Conservation (phyloP, 495 filamentous ascomycete genomes). For the Thermothielavioides terrestris region DNA sequence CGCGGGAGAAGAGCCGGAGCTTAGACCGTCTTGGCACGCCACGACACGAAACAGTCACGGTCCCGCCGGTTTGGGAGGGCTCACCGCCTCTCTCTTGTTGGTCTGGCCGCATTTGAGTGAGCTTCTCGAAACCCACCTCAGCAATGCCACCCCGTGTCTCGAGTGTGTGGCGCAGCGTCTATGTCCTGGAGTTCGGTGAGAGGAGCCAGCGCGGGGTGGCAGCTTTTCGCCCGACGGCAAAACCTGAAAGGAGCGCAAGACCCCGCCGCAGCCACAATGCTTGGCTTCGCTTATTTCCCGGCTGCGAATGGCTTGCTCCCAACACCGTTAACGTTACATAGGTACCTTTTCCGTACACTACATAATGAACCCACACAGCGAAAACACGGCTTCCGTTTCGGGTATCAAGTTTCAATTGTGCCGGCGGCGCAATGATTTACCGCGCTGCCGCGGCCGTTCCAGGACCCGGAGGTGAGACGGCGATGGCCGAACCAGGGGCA, state of each 20-base stretch:
- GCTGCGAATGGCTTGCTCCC: too few species aligned
- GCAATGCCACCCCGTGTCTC: not conserved
- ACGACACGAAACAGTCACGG: too few species aligned
- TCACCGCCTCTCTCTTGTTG: constrained; percentile 9
- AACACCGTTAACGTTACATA: too few species aligned
- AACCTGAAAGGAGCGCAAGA: too few species aligned
- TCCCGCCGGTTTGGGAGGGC: not conserved
- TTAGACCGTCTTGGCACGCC: not conserved
- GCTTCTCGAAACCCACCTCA: not conserved
- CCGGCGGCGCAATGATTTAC: constrained; percentile 1
- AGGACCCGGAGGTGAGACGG: not conserved
- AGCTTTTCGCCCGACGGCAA: too few species aligned
- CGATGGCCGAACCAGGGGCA: not conserved
- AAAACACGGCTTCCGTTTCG: too few species aligned
- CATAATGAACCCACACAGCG: too few species aligned
- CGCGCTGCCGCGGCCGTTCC: not conserved
- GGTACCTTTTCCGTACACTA: too few species aligned
- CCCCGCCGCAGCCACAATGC: too few species aligned
- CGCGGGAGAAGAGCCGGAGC: too few species aligned
- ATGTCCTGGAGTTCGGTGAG: not conserved
- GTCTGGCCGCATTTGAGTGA: not conserved
- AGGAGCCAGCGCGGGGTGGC: too few species aligned
- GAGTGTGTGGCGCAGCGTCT: constrained; percentile 4
- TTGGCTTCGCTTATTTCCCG: too few species aligned
- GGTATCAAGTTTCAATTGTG: constrained; percentile 1